Evolutionary conservation across 208 protist species (phyloP).

Genomic region (Trichomonas gallinae): DNA sequence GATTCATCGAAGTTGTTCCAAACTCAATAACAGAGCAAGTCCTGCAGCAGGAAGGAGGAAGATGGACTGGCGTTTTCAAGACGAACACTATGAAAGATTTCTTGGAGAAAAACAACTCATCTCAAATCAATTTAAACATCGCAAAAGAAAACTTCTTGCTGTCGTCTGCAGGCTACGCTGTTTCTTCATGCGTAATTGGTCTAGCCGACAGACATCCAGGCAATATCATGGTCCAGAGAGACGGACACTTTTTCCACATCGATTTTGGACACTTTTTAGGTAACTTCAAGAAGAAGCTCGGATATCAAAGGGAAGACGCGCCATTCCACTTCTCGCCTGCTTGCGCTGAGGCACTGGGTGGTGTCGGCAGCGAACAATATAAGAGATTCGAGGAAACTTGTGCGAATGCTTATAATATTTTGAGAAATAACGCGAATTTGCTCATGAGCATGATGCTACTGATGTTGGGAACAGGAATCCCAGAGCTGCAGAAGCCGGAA

Average conservation of each 20-base stretch:
- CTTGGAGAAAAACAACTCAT: background rate
- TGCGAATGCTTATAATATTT: background rate
- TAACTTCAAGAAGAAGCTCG: conserved; percentile 78
- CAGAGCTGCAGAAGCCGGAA: background rate
- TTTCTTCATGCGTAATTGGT: conserved; percentile 54
- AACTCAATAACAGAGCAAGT: conserved; percentile 42
- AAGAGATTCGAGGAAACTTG: background rate
- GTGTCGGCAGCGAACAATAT: background rate
- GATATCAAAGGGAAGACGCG: conserved; percentile 69
- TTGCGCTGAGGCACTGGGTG: conserved; percentile 1
- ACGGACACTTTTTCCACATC: conserved; percentile 66
- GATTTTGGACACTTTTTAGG: conserved; percentile 87
- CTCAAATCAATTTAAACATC: background rate
- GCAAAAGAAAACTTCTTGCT: conserved; percentile 41
- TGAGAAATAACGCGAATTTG: background rate
- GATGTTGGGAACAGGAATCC: conserved; percentile 5
- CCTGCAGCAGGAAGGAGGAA: conserved; percentile 32
- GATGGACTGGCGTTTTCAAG: background rate
- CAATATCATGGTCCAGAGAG: conserved; percentile 44
- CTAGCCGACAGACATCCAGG: conserved; percentile 53
- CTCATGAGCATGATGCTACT: background rate
- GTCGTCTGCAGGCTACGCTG: conserved; percentile 51
- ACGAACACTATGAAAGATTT: background rate
- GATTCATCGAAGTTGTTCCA: conserved; percentile 51
- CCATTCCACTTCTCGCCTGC: conserved; percentile 67